Percentiles rank a stretch among this genome's conserved stretches.
Conservation (phyloP, 139 green algal genomes). For the Chlamydomonas schloesseri region DNA sequence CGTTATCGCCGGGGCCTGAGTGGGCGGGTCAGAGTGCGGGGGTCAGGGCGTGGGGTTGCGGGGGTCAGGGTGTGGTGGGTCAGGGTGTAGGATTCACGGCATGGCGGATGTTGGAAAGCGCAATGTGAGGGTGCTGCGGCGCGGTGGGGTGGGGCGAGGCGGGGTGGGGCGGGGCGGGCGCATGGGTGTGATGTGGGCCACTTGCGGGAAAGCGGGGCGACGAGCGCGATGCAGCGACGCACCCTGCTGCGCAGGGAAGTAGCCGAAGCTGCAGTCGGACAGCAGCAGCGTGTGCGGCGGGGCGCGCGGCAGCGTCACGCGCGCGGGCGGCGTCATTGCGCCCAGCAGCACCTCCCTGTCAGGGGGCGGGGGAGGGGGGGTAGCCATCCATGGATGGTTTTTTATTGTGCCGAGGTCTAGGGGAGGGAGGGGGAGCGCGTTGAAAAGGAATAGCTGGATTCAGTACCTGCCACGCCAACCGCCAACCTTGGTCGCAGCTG, state of each 20-base stretch:
- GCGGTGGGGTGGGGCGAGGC: neutral
- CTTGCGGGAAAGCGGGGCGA: neutral
- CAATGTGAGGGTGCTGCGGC: too few relatives aligned
- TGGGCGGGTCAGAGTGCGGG: neutral
- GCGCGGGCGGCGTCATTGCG: conserved; percentile 62
- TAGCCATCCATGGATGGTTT: neutral
- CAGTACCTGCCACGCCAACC: neutral
- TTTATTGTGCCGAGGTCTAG: neutral
- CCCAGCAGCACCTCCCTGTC: conserved; percentile 64
- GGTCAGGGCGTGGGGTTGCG: neutral
- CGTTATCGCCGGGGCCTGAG: neutral
- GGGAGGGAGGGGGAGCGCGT: neutral
- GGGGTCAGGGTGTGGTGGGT: neutral
- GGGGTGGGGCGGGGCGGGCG: neutral
- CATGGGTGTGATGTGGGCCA: too few relatives aligned
- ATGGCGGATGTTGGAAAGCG: too few relatives aligned
- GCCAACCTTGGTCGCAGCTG: too few relatives aligned
- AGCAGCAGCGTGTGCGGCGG: conserved; percentile 78
- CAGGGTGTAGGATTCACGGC: too few relatives aligned
- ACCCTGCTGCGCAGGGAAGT: conserved; percentile 32
- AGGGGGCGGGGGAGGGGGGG: neutral
- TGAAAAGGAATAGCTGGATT: neutral
- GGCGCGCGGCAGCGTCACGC: conserved; percentile 74
- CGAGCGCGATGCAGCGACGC: neutral
- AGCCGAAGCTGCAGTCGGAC: conserved; percentile 58